Base-by-base conservation (phyloP, 2,329 filamentous ascomycete genomes). In the Drechslera avenae region DNA sequence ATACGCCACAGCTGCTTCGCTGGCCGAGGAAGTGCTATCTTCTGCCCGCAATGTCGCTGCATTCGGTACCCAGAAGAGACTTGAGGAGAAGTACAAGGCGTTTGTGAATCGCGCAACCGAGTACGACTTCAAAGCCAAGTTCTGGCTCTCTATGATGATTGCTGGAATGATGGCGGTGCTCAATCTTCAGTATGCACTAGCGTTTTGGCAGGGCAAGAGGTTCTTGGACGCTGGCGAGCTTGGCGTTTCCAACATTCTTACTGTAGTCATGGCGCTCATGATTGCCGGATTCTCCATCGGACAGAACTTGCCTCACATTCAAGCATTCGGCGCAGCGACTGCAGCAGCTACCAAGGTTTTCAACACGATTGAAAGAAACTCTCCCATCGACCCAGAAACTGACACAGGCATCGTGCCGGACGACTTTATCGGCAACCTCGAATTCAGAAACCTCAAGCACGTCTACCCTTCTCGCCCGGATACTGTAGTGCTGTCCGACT, bases 391-490 rank as follows among this genome's bases (percentile, higher is more conserved):
- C 66, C 86, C 93, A 0, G 84, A 84, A 5, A 83, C 82, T 2
- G 82, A 87, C 1, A 78, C 81, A 7, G 94, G 93, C n/a, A 79
- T 84, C 53, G 91, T 81, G 60, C 81, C 95, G 1, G 86, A 91
- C 1, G 74, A 83, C 16, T 81, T 96, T 2, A 79, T 88, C 52
- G 94, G 94, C 21, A 85, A 84, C 13, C 87, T 99, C 50, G 88
- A 92, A 59, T 82, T 99, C 36, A 84, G 86, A 60, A 83, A 90
- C 61, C 81, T 97, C 68, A 94, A 90, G 73, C 92, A 96, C 74
- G 93, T 97, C 63, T 97, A 99, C 66, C 94, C 94, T 3, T 96
- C 91, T 5, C 85, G 94, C 10, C 90, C 92, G 0, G 92, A 97
- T 64, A 91, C 96, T 3, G 84, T 86, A 1, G 89, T 97, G 32